Percentiles rank a stretch among this genome's conserved stretches.
Evolutionary conservation across 2,329 filamentous ascomycete species (phyloP).

Genomic region (Aureobasidium musti): DNA sequence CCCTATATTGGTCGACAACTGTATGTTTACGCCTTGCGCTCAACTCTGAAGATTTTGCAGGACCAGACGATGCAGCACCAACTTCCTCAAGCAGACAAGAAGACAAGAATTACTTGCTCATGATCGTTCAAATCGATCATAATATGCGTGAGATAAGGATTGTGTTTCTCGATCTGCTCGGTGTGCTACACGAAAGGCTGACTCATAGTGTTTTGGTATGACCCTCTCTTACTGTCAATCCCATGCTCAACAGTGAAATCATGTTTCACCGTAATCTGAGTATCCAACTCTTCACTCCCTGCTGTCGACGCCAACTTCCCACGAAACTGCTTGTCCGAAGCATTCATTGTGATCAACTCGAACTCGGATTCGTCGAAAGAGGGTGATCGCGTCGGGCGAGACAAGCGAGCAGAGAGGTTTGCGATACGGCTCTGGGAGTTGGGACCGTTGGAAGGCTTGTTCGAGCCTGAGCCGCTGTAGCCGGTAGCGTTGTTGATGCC

Average conservation of each 20-base stretch:
- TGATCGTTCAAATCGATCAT: too few species aligned
- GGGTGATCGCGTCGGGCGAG: background rate
- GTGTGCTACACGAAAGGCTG: background rate
- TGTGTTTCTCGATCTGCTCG: too few species aligned
- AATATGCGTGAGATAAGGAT: too few species aligned
- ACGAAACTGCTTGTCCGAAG: background rate
- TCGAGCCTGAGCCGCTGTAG: background rate
- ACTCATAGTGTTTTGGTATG: background rate
- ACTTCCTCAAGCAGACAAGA: too few species aligned
- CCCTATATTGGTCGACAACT: too few species aligned
- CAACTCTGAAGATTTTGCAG: too few species aligned
- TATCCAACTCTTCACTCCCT: background rate
- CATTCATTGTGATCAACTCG: background rate
- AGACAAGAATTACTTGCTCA: too few species aligned
- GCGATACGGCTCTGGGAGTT: background rate
- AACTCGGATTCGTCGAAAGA: constrained; percentile 7
- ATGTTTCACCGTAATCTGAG: constrained; percentile 1
- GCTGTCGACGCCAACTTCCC: background rate
- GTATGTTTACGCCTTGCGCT: too few species aligned
- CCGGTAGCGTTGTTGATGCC: background rate
- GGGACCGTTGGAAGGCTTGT: background rate
- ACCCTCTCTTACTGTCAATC: background rate
- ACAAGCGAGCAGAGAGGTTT: background rate
- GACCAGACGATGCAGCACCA: too few species aligned
- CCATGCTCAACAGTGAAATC: constrained; percentile 12